Evolutionary conservation across 306 rosid genomes (phyloP), one percentile per base, ranked within the genome.

Genomic region (Ormosia semicastrata): DNA sequence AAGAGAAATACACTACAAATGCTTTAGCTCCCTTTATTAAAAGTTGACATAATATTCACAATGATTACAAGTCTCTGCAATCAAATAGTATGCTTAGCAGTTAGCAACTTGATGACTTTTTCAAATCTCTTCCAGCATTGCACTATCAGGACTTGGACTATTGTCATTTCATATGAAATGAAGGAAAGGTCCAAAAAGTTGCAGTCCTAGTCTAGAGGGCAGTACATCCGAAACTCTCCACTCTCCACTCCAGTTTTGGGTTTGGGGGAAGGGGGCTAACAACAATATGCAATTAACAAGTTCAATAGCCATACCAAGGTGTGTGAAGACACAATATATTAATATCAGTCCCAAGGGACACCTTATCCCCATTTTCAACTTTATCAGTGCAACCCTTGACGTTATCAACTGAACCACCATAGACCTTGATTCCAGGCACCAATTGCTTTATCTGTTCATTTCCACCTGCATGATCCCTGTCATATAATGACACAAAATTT

Each of bases 381-480:
- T 72, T 59, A 75, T 95, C 80, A 39, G 99, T 93, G 86, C 99
- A 95, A 37, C 99, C 98, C 84, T 87, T 86, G 52, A 95, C 97
- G 17, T 93, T 91, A 86, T 95, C 99, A 32, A 91, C 12, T 8
- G 94, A 93, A 50, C 99, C 99, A 17, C 98, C 99, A 41, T 91
- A 93, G 5, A 95, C 95, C 88, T 87, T 93, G 76, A 95, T 86
- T 18, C 93, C 97, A 33, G 98, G 97, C 47, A 93, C 94, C 82
- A 95, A 70, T 76, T 87, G 81, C 89, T 90, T 95, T 12, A 95
- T 89, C 88, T 88, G 85, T 17, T 95, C 98, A 57, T 95, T 95
- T 36, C 99, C 98, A 34, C 98, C 98, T 41, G 99, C 94, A 73
- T 93, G 98, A 78, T 94, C 92, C 92, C 97, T 91, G 82, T 2